Evolutionary conservation across 2,329 filamentous ascomycete genomes (phyloP).

Genomic region (Setomelanomma holmii): DNA sequence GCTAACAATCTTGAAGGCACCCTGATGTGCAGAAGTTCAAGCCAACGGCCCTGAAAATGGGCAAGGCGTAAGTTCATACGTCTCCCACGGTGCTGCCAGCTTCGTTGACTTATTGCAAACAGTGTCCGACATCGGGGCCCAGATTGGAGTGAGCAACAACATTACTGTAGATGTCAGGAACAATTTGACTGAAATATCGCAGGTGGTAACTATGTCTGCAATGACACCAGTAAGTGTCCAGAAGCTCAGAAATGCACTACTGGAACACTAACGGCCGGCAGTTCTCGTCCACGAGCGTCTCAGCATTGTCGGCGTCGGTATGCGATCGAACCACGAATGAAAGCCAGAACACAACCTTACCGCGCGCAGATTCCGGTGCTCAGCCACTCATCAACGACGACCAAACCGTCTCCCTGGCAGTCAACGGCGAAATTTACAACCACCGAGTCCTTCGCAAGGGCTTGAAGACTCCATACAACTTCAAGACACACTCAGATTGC

Average conservation of each 20-base stretch:
- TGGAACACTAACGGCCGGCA: slow-evolving; percentile 32
- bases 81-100: slow-evolving; percentile 3
- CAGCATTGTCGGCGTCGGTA: slow-evolving; percentile 96
- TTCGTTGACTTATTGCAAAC: slow-evolving; percentile 47
- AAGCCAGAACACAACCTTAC: slow-evolving; percentile 24
- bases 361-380: slow-evolving; percentile 79
- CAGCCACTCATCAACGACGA: slow-evolving; percentile 95
- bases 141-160: slow-evolving; percentile 85
- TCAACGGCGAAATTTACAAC: slow-evolving; percentile 99
- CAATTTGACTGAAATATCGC: slow-evolving; percentile 43
- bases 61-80: slow-evolving; percentile 91
- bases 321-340: slow-evolving; percentile 48
- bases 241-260: background rate
- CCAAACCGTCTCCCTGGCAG: slow-evolving; percentile 84
- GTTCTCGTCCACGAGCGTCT: slow-evolving; percentile 95
- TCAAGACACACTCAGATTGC: slow-evolving; percentile 98
- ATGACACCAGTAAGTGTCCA: slow-evolving; percentile 78
- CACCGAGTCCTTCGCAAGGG: slow-evolving; percentile 91
- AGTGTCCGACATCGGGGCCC: slow-evolving; percentile 95
- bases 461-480: slow-evolving; percentile 84
- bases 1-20: slow-evolving; percentile 62
- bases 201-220: slow-evolving; percentile 88
- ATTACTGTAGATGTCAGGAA: slow-evolving; percentile 35
- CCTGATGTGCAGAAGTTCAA: slow-evolving; percentile 97
- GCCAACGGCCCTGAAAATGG: slow-evolving; percentile 88